phyloP scores from a whole-genome alignment of 371 early-diverging fungal genomes.

The Actinomortierella wolfii region DNA sequence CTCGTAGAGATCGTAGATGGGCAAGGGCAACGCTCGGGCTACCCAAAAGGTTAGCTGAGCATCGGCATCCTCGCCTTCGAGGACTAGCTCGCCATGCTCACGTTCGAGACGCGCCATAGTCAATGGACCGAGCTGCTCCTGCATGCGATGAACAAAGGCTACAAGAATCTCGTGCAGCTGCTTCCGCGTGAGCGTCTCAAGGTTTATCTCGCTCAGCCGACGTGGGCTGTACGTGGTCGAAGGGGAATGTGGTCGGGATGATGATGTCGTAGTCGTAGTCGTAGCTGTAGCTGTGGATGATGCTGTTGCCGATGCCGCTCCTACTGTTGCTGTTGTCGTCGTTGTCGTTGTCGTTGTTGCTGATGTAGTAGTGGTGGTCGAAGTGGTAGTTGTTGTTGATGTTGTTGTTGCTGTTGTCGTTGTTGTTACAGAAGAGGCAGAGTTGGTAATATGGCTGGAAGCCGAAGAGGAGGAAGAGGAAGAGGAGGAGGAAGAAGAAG shows the following conservation, averaged over 20 bases:
- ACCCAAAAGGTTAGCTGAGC: constrained; percentile 61
- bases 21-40: constrained; percentile 58
- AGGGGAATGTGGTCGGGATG: no score
- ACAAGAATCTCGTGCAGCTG: constrained; percentile 34
- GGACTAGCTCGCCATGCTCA: constrained; percentile 50
- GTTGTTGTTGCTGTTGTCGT: constrained; percentile 3
- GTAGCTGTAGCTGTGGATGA: constrained; percentile 1
- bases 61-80: constrained; percentile 39
- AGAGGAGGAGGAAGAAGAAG: neutral
- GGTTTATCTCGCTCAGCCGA: constrained; percentile 11
- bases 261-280: no score
- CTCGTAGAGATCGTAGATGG: constrained; percentile 50
- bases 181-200: constrained; percentile 22
- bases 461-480: neutral
- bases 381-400: constrained; percentile 1
- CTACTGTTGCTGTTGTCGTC: neutral
- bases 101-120: constrained; percentile 44
- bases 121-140: constrained; percentile 39
- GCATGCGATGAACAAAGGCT: constrained; percentile 43
- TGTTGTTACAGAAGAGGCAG: neutral
- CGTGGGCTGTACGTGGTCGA: no score
- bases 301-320: neutral
- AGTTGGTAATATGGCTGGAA: neutral
- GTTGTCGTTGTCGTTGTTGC: neutral
- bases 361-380: neutral